Conservation (phyloP, 805 yeast species). For the Ogataea parapolymorpha region DNA sequence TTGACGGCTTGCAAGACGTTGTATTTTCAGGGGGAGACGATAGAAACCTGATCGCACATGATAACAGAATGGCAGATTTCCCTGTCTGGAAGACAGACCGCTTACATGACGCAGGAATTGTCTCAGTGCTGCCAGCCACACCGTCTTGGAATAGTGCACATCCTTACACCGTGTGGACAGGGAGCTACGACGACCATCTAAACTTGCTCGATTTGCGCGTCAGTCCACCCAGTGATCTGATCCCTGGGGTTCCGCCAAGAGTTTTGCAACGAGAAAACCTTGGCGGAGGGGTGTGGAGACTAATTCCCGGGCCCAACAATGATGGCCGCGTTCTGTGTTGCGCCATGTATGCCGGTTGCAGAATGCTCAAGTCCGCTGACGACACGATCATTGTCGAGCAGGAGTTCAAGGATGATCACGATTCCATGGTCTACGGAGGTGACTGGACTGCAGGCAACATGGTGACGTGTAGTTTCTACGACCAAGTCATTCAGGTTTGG, state of each 20-base stretch:
- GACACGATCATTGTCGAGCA: conserved; percentile 33
- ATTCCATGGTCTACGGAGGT: conserved; percentile 94
- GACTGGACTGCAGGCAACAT: conserved; percentile 67
- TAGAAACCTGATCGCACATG: conserved; percentile 69
- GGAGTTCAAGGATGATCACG: conserved; percentile 66
- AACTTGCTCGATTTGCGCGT: conserved; percentile 67
- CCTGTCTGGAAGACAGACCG: conserved; percentile 40
- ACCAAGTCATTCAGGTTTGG: conserved; percentile 80
- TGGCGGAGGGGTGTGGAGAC: conserved; percentile 96
- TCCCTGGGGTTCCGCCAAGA: conserved; percentile 52
- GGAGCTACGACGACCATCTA: conserved; percentile 85
- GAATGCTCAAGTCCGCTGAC: conserved; percentile 46
- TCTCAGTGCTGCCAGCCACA: conserved; percentile 62
- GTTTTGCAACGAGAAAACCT: conserved; percentile 45
- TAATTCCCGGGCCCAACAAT: conserved; percentile 53
- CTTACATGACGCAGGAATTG: conserved; percentile 89
- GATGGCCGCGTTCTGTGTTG: conserved; percentile 63
- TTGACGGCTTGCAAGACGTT: conserved; percentile 50
- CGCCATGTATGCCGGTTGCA: conserved; percentile 95
- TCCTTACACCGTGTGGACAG: conserved; percentile 68
- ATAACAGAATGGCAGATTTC: conserved; percentile 42
- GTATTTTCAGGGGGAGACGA: conserved; percentile 93
- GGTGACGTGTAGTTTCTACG: conserved; percentile 91
- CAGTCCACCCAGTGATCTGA: conserved; percentile 37
- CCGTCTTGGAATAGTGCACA: conserved; percentile 39